Evolutionary conservation across 192 early-diverging fungal genomes (phyloP).

Genomic region (Dissophora ornata): DNA sequence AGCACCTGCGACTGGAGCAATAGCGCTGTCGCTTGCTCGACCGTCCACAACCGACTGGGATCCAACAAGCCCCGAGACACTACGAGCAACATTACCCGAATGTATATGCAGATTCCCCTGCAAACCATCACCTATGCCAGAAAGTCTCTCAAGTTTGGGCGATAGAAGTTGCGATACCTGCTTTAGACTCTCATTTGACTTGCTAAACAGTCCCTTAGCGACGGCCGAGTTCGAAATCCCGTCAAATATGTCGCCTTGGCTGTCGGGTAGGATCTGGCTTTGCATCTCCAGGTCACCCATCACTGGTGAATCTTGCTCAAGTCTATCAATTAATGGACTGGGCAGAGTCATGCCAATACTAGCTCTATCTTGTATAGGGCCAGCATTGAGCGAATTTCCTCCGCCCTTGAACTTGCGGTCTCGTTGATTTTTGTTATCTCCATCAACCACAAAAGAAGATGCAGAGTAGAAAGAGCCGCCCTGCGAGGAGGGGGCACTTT

Average conservation of each 20-base stretch:
- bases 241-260: slow-evolving; percentile 25
- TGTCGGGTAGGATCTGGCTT: slow-evolving; percentile 18
- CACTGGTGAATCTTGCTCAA: background rate
- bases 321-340: slow-evolving; percentile 3
- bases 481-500: slow-evolving; percentile 1
- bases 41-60: background rate
- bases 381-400: background rate
- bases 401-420: background rate
- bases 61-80: background rate
- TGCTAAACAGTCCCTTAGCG: background rate
- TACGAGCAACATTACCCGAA: no score
- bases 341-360: slow-evolving; percentile 10
- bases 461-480: slow-evolving; percentile 31
- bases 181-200: slow-evolving; percentile 2
- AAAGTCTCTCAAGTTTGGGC: no score
- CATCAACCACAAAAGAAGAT: slow-evolving; percentile 10
- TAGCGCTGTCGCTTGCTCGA: background rate
- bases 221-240: slow-evolving; percentile 16
- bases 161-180: background rate
- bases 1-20: background rate
- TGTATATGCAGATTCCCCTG: no score
- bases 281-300: background rate
- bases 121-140: no score
- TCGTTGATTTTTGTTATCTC: background rate
- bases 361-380: background rate